Conservation (phyloP, 257 asterid species). For the Plantago major region DNA sequence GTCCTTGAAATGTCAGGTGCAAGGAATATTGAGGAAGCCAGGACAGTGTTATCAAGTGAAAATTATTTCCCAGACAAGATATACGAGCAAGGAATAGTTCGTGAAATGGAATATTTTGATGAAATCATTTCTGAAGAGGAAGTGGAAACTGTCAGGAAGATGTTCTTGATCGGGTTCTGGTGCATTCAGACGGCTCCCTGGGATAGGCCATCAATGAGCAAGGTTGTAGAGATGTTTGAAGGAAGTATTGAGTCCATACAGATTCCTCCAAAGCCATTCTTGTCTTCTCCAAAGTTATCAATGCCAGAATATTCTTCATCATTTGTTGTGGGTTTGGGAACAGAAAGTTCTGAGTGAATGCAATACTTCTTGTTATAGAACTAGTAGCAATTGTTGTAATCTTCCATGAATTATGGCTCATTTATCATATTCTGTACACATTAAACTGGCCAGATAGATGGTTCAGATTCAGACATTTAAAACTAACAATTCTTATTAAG, state of each 20-base stretch:
- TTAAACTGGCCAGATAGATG: too few relatives aligned
- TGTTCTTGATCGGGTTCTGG: constrained; percentile 48
- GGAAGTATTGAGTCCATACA: constrained; percentile 22
- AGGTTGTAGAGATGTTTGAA: constrained; percentile 47
- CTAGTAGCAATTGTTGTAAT: too few relatives aligned
- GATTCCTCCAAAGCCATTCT: constrained; percentile 34
- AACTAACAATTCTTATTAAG: too few relatives aligned
- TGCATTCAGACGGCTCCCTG: constrained; percentile 44
- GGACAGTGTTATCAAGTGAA: constrained; percentile 26
- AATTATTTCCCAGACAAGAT: constrained; percentile 37
- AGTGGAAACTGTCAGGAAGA: constrained; percentile 32
- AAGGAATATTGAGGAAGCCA: neutral
- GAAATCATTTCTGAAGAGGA: constrained; percentile 22
- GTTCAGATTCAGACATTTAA: too few relatives aligned
- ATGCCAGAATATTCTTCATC: too few relatives aligned
- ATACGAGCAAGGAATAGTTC: constrained; percentile 34
- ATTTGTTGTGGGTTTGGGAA: neutral
- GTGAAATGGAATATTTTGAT: constrained; percentile 13
- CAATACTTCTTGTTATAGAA: too few relatives aligned
- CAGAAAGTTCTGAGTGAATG: neutral
- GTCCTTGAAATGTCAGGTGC: constrained; percentile 50
- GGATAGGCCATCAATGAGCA: constrained; percentile 38
- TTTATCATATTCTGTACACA: too few relatives aligned
- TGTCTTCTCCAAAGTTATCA: neutral
- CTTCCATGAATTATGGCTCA: too few relatives aligned